A percentile compares a stretch with the other conserved stretches of the same genome.
These are phyloP conservation scores for Cenococcum geophilum DNA, from an alignment of 495 filamentous ascomycete genomes.

Conservation along the genomic window DNA sequence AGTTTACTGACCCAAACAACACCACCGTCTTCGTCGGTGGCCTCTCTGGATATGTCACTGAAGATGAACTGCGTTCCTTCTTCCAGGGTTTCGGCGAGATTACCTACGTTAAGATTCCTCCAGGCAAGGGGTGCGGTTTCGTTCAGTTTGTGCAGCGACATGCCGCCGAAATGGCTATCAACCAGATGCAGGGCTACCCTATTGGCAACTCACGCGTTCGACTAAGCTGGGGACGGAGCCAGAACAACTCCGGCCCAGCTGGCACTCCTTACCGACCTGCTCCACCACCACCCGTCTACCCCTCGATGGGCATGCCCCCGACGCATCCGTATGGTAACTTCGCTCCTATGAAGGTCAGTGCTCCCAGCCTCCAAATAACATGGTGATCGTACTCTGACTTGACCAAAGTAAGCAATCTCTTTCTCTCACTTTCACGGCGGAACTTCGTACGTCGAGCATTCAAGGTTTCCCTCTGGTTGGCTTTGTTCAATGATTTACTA, in stretches of 20 bases:
- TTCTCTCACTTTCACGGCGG: conserved; percentile 19
- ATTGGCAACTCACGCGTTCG: conserved; percentile 98
- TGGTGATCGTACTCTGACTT: conserved; percentile 2
- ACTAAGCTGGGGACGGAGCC: conserved; percentile 92
- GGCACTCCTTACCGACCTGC: conserved; percentile 96
- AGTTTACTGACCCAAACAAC: conserved; percentile 99
- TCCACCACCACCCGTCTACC: conserved; percentile 82
- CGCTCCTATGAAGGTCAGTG: conserved; percentile 30
- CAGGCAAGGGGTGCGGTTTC: conserved; percentile 98
- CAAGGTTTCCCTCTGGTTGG: conserved; percentile 17
- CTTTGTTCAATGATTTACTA: conserved; percentile 22
- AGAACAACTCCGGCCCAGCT: conserved; percentile 98
- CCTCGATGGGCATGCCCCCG: conserved; percentile 64
- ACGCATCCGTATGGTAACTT: conserved; percentile 60
- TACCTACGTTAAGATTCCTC: conserved; percentile 99
- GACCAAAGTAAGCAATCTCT: conserved; percentile 29
- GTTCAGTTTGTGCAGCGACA: conserved; percentile 99
- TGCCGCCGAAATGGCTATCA: conserved; percentile 99
- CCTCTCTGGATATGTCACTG: conserved; percentile 95
- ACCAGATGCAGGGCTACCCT: conserved; percentile 99
- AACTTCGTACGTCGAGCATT: conserved; percentile 7
- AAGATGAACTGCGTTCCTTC: conserved; percentile 98
- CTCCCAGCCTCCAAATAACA: background rate
- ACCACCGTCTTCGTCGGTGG: conserved; percentile 98
- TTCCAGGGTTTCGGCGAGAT: conserved; percentile 99